Evolutionary conservation across 2,329 filamentous ascomycete genomes (phyloP).

Genomic region (Aspergillus sp.): DNA sequence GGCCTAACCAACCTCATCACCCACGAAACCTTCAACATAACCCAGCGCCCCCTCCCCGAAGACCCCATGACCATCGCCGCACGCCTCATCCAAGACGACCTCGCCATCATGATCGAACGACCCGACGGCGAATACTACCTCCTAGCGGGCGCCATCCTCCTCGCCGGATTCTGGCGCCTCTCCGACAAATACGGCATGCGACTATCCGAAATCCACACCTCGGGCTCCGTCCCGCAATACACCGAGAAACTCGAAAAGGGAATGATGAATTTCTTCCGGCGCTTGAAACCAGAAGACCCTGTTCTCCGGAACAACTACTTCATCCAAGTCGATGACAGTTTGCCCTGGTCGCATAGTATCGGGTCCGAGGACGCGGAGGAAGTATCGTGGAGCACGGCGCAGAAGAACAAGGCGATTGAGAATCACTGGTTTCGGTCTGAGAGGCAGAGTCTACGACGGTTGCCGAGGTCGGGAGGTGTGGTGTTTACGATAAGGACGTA

Average conservation of each 20-base stretch:
- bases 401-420: constrained; percentile 71
- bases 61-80: constrained; percentile 77
- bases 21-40: constrained; percentile 69
- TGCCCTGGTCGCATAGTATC: constrained; percentile 76
- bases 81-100: constrained; percentile 75
- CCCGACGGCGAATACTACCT: constrained; percentile 79
- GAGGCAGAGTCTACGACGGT: constrained; percentile 67
- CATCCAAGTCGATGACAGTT: constrained; percentile 76
- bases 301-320: constrained; percentile 81
- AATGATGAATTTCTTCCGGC: constrained; percentile 78
- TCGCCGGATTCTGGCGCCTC: constrained; percentile 82
- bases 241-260: constrained; percentile 71
- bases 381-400: constrained; percentile 73
- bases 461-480: constrained; percentile 60
- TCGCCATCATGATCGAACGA: constrained; percentile 79
- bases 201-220: constrained; percentile 76
- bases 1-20: constrained; percentile 73
- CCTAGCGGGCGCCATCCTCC: constrained; percentile 71
- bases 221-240: constrained; percentile 73
- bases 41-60: constrained; percentile 64
- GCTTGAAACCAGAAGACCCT: constrained; percentile 67
- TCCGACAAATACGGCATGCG: constrained; percentile 80
- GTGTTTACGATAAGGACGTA: constrained; percentile 81
- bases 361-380: constrained; percentile 67
- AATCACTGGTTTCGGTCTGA: constrained; percentile 78